A percentile compares a stretch with the other conserved stretches of the same genome.
Evolutionary conservation across 2,329 filamentous ascomycete genomes (phyloP).

Genomic region (Aspergillus phoenicis): DNA sequence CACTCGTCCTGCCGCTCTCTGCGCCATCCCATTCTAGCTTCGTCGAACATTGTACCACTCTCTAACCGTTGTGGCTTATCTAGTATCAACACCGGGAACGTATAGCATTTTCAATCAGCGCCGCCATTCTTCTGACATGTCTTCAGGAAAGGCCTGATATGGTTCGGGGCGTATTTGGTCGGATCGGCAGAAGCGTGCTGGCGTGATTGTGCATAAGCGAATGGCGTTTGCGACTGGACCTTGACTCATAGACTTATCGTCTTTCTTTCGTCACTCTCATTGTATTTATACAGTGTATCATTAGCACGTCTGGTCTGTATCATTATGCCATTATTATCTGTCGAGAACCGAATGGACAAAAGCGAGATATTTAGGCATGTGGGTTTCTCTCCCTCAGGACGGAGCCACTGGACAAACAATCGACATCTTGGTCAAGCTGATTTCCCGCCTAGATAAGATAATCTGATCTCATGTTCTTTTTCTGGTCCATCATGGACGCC

Average conservation of each 20-base stretch:
- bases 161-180: conserved; percentile 70
- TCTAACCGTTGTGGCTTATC: conserved; percentile 24
- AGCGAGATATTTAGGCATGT: background rate
- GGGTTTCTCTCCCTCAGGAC: background rate
- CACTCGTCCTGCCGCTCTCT: conserved; percentile 19
- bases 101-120: conserved; percentile 66
- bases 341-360: background rate
- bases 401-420: background rate
- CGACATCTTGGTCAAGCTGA: background rate
- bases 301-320: background rate
- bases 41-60: conserved; percentile 14
- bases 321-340: background rate
- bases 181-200: conserved; percentile 44
- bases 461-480: background rate
- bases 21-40: conserved; percentile 10
- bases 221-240: background rate
- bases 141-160: conserved; percentile 63
- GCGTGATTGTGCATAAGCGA: conserved; percentile 17
- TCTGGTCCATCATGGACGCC: background rate
- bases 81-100: conserved; percentile 70
- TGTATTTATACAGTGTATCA: background rate
- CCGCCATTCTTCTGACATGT: conserved; percentile 70
- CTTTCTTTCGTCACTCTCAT: background rate
- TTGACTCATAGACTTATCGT: conserved; percentile 6
- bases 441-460: background rate